A percentile compares a stretch with the other conserved stretches of the same genome.
Evolutionary conservation across 1,284 basidiomycete species (phyloP).

Genomic region (Naganishia sp.): DNA sequence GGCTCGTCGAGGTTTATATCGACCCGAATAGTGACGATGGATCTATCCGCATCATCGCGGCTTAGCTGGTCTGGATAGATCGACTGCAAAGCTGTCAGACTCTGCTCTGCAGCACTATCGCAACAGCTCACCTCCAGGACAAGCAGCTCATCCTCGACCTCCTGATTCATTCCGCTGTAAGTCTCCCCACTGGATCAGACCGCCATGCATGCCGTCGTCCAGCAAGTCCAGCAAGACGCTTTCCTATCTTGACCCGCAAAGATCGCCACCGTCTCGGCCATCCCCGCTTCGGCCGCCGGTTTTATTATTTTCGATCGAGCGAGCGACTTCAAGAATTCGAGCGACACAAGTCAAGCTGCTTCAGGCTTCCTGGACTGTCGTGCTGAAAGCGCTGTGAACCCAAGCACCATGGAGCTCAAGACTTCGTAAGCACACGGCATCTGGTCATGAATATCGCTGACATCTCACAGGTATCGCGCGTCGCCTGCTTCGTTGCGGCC

Average conservation of each 20-base stretch:
- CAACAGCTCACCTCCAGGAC: conserved; percentile 24
- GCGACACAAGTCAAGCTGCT: not conserved
- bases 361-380: no score
- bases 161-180: not conserved
- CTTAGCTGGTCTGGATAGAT: conserved; percentile 17
- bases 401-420: conserved; percentile 4
- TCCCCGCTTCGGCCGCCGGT: conserved; percentile 1
- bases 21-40: not conserved
- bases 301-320: conserved; percentile 4
- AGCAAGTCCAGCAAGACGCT: not conserved
- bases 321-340: not conserved
- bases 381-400: no score
- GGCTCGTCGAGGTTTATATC: conserved; percentile 1
- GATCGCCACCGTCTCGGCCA: conserved; percentile 8
- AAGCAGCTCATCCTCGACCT: conserved; percentile 20
- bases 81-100: not conserved
- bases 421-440: not conserved
- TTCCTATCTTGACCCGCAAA: not conserved
- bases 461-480: conserved; percentile 42
- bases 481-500: conserved; percentile 58
- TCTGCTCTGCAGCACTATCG: not conserved
- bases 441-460: not conserved
- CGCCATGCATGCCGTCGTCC: no score
- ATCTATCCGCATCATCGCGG: not conserved
- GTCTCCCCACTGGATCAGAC: no score